A percentile compares a stretch with the other conserved stretches of the same genome.
phyloP scores from a whole-genome alignment of 2,329 filamentous ascomycete genomes.

The Cordyceps pruinosa region DNA sequence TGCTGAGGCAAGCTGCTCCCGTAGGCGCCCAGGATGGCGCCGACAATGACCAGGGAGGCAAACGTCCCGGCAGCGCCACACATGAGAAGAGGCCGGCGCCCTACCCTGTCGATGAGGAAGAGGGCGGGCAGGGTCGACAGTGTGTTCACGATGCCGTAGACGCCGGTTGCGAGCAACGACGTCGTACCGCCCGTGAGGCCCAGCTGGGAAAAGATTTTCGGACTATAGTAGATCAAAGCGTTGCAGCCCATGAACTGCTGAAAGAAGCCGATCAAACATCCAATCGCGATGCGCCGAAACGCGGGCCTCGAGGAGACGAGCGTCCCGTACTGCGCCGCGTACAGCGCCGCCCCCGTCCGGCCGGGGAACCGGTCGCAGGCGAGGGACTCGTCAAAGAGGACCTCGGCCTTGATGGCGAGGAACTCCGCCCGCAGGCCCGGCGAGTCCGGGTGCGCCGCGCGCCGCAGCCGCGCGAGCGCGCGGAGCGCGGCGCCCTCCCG shows the following conservation, averaged over 20 bases:
- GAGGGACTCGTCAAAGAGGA: slow-evolving; percentile 28
- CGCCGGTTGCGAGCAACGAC: slow-evolving; percentile 47
- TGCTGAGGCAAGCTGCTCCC: slow-evolving; percentile 30
- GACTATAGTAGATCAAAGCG: slow-evolving; percentile 42
- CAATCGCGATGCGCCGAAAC: slow-evolving; percentile 43
- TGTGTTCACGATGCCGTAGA: slow-evolving; percentile 50
- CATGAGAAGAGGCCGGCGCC: slow-evolving; percentile 58
- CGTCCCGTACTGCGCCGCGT: slow-evolving; percentile 24
- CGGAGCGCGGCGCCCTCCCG: slow-evolving; percentile 25
- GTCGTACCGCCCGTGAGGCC: slow-evolving; percentile 37
- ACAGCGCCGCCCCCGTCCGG: slow-evolving; percentile 24
- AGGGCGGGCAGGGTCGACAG: slow-evolving; percentile 36
- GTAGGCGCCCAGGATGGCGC: slow-evolving; percentile 41
- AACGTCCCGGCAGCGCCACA: slow-evolving; percentile 57
- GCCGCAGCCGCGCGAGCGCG: slow-evolving; percentile 26
- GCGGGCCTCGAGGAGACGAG: slow-evolving; percentile 24
- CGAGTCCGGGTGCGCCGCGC: slow-evolving; percentile 22
- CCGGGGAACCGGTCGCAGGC: slow-evolving; percentile 24
- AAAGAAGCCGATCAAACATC: slow-evolving; percentile 49
- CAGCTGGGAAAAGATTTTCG: slow-evolving; percentile 37
- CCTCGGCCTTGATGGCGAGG: slow-evolving; percentile 31
- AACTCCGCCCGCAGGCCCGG: slow-evolving; percentile 26
- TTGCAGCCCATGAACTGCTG: slow-evolving; percentile 45
- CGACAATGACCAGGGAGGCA: slow-evolving; percentile 49
- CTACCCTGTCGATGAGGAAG: slow-evolving; percentile 47